Conservation (phyloP, 169 alveolate species). For the Neospora caninum region DNA sequence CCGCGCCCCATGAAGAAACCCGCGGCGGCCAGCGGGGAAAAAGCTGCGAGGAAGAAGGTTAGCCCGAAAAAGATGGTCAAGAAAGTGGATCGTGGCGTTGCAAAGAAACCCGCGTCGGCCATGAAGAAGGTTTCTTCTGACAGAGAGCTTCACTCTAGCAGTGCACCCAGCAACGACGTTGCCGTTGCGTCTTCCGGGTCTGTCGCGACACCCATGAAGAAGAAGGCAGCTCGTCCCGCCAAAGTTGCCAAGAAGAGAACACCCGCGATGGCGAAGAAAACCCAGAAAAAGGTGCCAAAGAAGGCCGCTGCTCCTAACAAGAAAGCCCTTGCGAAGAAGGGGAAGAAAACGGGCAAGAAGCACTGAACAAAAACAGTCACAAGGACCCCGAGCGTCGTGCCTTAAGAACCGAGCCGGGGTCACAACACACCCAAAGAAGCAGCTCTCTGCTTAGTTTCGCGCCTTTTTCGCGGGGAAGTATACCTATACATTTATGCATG, state of each 20-base stretch:
- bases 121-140: background rate
- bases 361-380: background rate
- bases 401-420: background rate
- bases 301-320: background rate
- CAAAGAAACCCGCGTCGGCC: background rate
- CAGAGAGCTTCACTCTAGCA: background rate
- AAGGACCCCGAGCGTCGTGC: background rate
- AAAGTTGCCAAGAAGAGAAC: background rate
- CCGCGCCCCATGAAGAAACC: conserved; percentile 1
- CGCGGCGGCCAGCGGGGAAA: background rate
- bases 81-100: background rate
- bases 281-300: background rate
- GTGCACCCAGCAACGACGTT: background rate
- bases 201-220: background rate
- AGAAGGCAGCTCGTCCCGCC: background rate
- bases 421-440: background rate
- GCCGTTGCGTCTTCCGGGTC: background rate
- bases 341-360: background rate
- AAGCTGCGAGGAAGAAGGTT: background rate
- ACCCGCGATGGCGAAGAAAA: background rate
- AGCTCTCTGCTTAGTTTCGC: background rate
- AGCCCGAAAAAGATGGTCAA: background rate
- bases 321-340: background rate
- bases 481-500: background rate
- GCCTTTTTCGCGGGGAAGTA: background rate